Evolutionary conservation across 2,329 filamentous ascomycete genomes (phyloP).

Genomic region (Corinectria fuckeliana): DNA sequence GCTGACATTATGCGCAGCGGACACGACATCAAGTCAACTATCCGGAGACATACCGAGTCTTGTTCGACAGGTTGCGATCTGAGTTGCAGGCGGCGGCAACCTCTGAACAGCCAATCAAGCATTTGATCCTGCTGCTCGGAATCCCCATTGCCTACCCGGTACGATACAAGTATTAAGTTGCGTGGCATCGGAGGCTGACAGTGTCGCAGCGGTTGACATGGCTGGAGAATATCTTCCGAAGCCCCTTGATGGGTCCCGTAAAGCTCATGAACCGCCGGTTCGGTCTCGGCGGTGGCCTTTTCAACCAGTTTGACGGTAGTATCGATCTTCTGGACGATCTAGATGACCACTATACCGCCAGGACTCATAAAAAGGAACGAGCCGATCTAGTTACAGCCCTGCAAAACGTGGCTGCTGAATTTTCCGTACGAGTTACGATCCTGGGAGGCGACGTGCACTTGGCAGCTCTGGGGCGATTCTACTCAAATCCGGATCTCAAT

Average conservation of each 20-base stretch:
- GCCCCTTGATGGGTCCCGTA: constrained; percentile 85
- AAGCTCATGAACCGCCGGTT: constrained; percentile 91
- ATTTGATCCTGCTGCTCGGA: constrained; percentile 85
- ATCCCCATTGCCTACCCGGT: constrained; percentile 86
- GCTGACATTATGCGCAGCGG: constrained; percentile 64
- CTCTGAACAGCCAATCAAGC: constrained; percentile 79
- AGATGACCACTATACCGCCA: constrained; percentile 95
- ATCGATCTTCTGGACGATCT: constrained; percentile 92
- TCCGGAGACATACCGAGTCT: constrained; percentile 83
- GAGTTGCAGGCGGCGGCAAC: constrained; percentile 74
- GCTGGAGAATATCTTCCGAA: constrained; percentile 90
- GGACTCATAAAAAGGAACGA: constrained; percentile 89
- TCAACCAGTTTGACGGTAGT: constrained; percentile 94
- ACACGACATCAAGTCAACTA: constrained; percentile 96
- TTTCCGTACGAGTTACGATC: constrained; percentile 89
- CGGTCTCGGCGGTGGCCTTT: constrained; percentile 81
- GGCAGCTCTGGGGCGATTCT: constrained; percentile 91
- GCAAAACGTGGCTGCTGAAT: constrained; percentile 83
- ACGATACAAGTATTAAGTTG: constrained; percentile 46
- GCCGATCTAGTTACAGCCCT: constrained; percentile 78
- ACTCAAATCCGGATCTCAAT: constrained; percentile 82
- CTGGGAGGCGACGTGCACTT: constrained; percentile 94
- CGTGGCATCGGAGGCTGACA: constrained; percentile 13
- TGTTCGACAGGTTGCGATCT: constrained; percentile 77
- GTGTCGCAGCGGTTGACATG: constrained; percentile 77